Base-by-base conservation (phyloP, 805 yeast genomes). In the Kuraishia capsulata region DNA sequence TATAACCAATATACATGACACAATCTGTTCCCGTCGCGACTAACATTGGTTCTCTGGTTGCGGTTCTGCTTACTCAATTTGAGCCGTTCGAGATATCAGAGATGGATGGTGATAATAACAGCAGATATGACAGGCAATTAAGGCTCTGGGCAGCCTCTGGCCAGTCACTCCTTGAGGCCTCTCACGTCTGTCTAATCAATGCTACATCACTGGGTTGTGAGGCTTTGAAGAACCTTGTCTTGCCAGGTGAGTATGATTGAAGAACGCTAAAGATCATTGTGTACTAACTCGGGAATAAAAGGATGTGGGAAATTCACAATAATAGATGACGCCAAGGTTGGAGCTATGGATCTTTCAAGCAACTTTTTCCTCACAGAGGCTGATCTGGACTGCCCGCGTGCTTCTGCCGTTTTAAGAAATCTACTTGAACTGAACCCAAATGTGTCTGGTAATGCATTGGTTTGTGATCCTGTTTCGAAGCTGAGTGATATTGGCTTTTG, bases 81-180 rank as follows among this genome's bases (percentile, higher is more conserved):
- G n/a, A n/a, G n/a, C n/a, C n/a, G n/a, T n/a, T n/a, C n/a, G n/a
- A n/a, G n/a, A n/a, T n/a, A 23, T 23, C 26, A n/a, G 23, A 20
- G 19, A 33, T 28, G 38, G 24, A 36, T 20, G 20, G 14, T 8
- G 33, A 36, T 16, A 29, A 36, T 23, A 25, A 30, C 5, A 14
- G 64, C 36, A 78, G 78, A 43, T 88, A 85, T 53, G 96, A 89
- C 56, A 69, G 98, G 29, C 97, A 90, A 53, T 61, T 90, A 42
- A 71, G 97, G 28, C 61, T 90, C 13, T 90, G 97, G 97, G 88
- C 85, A 1, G 50, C 70, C 0, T 56, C 68, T 9, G 98, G 97
- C 3, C 98, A 90, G 51, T 42, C 55, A 3, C 62, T 65, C 5
- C 63, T 90, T 14, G 73, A 73, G 24, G 49, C 53, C 2, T 64